Evolutionary conservation across 2,329 filamentous ascomycete species (phyloP).

Genomic region (Colletotrichum tropicale): DNA sequence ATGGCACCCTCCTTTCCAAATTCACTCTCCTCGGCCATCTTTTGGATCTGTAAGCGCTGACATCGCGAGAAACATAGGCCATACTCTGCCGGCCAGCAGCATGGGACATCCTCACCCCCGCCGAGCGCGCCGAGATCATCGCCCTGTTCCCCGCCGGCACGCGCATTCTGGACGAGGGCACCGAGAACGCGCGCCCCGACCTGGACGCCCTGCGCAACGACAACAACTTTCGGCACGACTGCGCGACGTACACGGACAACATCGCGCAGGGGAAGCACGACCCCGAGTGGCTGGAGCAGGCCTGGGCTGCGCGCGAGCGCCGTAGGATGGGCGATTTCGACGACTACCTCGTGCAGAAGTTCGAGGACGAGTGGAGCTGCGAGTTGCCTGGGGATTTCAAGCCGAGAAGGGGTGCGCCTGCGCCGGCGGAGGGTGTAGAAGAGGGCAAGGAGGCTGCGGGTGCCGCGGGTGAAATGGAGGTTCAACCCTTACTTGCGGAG

Average conservation of each 20-base stretch:
- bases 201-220: constrained; percentile 48
- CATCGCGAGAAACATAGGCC: constrained; percentile 25
- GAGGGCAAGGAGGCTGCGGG: background rate
- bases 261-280: constrained; percentile 55
- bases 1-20: background rate
- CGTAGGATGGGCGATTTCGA: constrained; percentile 56
- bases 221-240: constrained; percentile 54
- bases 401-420: background rate
- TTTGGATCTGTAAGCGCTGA: background rate
- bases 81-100: constrained; percentile 41
- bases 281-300: constrained; percentile 55
- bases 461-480: background rate
- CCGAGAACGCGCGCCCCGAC: constrained; percentile 42
- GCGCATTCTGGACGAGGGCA: constrained; percentile 38
- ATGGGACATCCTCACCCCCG: constrained; percentile 38
- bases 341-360: constrained; percentile 46
- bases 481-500: background rate
- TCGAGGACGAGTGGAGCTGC: constrained; percentile 53
- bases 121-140: constrained; percentile 39
- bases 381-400: constrained; percentile 34
- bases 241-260: constrained; percentile 50
- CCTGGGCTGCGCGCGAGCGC: constrained; percentile 55
- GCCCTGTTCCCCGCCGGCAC: constrained; percentile 40
- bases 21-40: background rate
- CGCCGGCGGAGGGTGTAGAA: background rate